These are phyloP conservation scores for Glarea lozoyensis DNA, from an alignment of 495 filamentous ascomycete genomes.

Conservation along the genomic window DNA sequence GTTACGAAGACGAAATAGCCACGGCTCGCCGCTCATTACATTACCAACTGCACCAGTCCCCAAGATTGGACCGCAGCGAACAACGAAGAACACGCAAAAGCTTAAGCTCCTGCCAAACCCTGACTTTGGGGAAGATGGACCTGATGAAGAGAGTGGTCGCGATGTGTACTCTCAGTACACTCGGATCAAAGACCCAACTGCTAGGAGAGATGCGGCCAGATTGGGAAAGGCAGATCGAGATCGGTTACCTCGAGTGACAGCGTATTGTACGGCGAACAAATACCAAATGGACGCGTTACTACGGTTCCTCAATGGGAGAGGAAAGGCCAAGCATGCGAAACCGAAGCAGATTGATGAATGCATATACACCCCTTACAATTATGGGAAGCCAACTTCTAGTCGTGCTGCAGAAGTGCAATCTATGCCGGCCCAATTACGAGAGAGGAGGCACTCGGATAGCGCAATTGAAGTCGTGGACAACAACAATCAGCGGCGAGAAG, in stretches of 20 bases:
- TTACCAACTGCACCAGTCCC: conserved; percentile 36
- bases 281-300: conserved; percentile 84
- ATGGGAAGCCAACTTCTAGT: conserved; percentile 29
- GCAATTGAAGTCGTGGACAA: conserved; percentile 48
- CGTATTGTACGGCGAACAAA: conserved; percentile 87
- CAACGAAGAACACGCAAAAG: conserved; percentile 91
- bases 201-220: conserved; percentile 83
- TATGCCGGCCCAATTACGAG: conserved; percentile 34
- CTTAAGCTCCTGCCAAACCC: conserved; percentile 90
- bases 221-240: conserved; percentile 90
- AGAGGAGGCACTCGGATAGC: conserved; percentile 59
- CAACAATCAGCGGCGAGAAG: conserved; percentile 34
- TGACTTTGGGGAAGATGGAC: conserved; percentile 63
- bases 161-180: conserved; percentile 93
- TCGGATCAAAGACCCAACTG: conserved; percentile 92
- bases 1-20: conserved; percentile 76
- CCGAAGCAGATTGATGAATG: conserved; percentile 95
- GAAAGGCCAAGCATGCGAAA: conserved; percentile 62
- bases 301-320: conserved; percentile 77
- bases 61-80: conserved; percentile 92
- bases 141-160: conserved; percentile 81
- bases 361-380: conserved; percentile 88
- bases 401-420: conserved; percentile 28
- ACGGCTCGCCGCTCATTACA: conserved; percentile 51
- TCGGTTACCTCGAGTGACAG: conserved; percentile 80